Evolutionary conservation across 257 asterid species (phyloP).

Genomic region (Lycium ferocissimum): DNA sequence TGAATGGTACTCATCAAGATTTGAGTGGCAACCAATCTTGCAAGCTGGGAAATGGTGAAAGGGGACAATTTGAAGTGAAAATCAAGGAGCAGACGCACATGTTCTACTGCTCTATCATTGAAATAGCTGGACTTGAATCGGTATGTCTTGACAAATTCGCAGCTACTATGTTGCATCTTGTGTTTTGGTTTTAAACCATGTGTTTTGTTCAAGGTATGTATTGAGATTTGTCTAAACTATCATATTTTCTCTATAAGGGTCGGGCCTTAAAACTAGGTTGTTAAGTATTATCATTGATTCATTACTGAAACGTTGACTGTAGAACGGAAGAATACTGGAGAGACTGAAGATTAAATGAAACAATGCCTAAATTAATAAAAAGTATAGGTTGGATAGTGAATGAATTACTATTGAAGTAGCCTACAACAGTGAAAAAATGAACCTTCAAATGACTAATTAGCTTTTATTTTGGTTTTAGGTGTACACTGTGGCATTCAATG

Average conservation of each 20-base stretch:
- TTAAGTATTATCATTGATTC: neutral
- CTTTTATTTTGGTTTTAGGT: slow-evolving; percentile 29
- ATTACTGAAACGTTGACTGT: neutral
- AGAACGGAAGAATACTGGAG: neutral
- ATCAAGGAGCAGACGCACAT: slow-evolving; percentile 21
- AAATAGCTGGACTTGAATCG: slow-evolving; percentile 38
- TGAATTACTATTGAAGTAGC: neutral
- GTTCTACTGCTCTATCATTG: slow-evolving; percentile 40
- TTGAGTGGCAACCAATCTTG: slow-evolving; percentile 32
- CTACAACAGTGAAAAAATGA: neutral
- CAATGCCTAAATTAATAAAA: neutral
- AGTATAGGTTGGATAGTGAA: neutral
- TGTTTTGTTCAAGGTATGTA: neutral
- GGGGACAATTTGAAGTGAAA: slow-evolving; percentile 28
- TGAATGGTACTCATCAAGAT: slow-evolving; percentile 24
- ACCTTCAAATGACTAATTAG: neutral
- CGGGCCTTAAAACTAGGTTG: neutral
- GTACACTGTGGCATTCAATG: slow-evolving; percentile 32
- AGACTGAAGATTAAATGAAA: neutral
- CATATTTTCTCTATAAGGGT: neutral
- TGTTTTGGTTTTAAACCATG: neutral
- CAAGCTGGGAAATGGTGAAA: slow-evolving; percentile 14
- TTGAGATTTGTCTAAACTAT: neutral
- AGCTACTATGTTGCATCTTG: too few relatives aligned
- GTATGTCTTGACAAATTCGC: slow-evolving; percentile 21